Evolutionary conservation across 139 green algal species (phyloP), one percentile per base, ranked within the genome.

Genomic region (Picochlorum sp.): DNA sequence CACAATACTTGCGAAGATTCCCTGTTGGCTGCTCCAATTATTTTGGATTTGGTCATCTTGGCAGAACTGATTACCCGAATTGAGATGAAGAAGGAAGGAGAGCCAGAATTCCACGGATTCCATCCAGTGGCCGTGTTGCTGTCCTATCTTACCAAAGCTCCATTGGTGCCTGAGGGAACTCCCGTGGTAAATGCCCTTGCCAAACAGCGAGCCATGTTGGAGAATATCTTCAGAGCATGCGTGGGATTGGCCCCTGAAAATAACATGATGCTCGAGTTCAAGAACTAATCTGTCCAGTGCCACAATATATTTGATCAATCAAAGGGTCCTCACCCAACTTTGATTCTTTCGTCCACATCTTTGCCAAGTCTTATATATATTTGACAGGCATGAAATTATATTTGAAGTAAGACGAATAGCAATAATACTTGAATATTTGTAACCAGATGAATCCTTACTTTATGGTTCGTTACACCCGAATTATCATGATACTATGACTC

Each of bases 1-100:
- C 93, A 99, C 84, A 99, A 99, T 84, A 98, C 93, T 1, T 99
- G 93, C 77, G 61, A 74, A 83, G 93, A 99, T 79, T 94, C 80
- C 2, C 78, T 99, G 47, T 84, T 99, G 30, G 93, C 93, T 1
- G 87, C 93, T 1, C 93, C 93, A 57, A 91, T 99, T 72, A 99
- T 99, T 68, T 74, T 99, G 43, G 93, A 99, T 72, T 74, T 99
- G 37, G 85, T 95, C 39, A 79, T 99, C 33, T 72, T 99, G n/a
- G 81, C 91, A 0, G 93, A 99, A 81, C 75, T 99, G 20, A 67
- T 85, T 29, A 91, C 81, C 1, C 76, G 93, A 57, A 96, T 99
- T 61, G 52, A 94, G 72, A 53, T 97, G 43, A 80, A 78, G 52
- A 73, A 73, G 49, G 85, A 93, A 13, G 85, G 79, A 20, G 73